phyloP scores from a whole-genome alignment of 805 yeast species.

The Wickerhamiella spandovensis region DNA sequence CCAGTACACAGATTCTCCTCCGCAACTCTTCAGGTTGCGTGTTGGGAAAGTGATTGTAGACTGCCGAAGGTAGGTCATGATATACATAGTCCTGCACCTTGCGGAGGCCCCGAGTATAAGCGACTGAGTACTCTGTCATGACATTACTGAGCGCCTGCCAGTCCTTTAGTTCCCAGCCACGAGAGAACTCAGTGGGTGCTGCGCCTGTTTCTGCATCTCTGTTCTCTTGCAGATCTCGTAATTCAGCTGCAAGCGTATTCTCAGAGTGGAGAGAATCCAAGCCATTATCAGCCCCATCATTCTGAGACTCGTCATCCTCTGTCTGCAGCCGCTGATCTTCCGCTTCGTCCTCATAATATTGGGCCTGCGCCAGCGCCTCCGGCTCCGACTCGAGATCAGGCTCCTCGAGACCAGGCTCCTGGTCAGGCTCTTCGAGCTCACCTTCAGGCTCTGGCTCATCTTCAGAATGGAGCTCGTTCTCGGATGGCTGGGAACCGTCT shows the following conservation, averaged over 20 bases:
- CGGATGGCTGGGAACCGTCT: too few species aligned
- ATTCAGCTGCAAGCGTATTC: background rate
- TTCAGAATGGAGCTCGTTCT: too few species aligned
- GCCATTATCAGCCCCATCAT: too few species aligned
- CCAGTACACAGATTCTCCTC: background rate
- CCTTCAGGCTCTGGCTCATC: too few species aligned
- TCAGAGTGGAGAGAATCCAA: background rate
- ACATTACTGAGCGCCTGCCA: background rate
- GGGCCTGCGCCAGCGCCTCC: too few species aligned
- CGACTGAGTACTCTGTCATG: background rate
- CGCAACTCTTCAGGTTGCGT: background rate
- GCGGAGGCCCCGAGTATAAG: background rate
- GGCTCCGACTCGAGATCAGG: too few species aligned
- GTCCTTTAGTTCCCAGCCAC: background rate
- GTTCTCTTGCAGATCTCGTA: background rate
- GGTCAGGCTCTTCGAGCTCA: too few species aligned
- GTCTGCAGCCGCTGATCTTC: background rate
- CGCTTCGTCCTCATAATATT: too few species aligned
- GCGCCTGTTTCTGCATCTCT: too few species aligned
- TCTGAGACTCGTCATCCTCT: too few species aligned
- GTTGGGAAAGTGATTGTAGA: background rate
- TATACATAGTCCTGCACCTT: background rate
- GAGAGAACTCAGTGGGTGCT: too few species aligned
- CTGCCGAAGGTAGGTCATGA: background rate
- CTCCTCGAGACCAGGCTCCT: too few species aligned